These are phyloP conservation scores for Capsicum chinense DNA, from an alignment of 257 asterid species.

Conservation along the genomic window DNA sequence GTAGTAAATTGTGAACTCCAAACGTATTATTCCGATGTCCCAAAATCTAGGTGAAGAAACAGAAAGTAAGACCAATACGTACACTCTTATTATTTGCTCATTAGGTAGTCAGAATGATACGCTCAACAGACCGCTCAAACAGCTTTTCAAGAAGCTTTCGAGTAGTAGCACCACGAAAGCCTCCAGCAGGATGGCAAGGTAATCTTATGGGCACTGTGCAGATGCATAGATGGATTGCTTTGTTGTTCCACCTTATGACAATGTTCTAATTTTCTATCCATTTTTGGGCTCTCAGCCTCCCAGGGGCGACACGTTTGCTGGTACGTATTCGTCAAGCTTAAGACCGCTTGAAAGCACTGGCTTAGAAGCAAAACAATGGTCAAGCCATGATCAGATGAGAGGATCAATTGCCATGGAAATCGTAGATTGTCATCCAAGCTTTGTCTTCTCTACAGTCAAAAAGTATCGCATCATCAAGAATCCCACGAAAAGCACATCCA, in stretches of 20 bases:
- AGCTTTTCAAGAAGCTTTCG: too few relatives aligned
- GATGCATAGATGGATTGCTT: not conserved
- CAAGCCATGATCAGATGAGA: too few relatives aligned
- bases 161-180: too few relatives aligned
- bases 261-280: not conserved
- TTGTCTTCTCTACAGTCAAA: not conserved
- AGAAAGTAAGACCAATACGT: too few relatives aligned
- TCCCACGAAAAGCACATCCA: constrained; percentile 24
- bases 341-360: not conserved
- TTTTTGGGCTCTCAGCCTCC: not conserved
- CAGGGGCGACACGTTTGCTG: too few relatives aligned
- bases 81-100: too few relatives aligned
- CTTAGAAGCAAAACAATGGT: too few relatives aligned
- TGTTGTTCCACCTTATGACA: not conserved
- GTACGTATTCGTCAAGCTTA: not conserved
- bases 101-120: too few relatives aligned
- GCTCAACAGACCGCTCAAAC: too few relatives aligned
- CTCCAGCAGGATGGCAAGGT: not conserved
- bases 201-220: not conserved
- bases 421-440: constrained; percentile 6
- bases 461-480: not conserved
- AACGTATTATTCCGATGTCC: too few relatives aligned
- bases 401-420: not conserved
- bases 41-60: too few relatives aligned
- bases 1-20: too few relatives aligned